phyloP scores from a whole-genome alignment of 2,329 filamentous ascomycete species.

The Mycosphaerella sp. region DNA sequence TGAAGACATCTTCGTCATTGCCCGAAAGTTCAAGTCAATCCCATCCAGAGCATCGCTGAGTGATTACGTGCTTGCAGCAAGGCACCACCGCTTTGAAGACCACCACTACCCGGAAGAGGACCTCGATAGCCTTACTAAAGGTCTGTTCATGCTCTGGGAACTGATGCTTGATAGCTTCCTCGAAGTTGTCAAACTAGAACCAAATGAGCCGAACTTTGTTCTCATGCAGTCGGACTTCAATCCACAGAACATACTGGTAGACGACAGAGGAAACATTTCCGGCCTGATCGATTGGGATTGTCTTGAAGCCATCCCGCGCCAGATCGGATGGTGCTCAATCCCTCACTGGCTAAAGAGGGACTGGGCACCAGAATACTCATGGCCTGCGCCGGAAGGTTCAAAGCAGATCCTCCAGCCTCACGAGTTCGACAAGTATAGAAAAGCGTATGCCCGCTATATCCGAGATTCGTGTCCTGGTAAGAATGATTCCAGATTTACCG shows the following conservation, averaged over 20 bases:
- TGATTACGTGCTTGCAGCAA: slow-evolving; percentile 11
- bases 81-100: slow-evolving; percentile 9
- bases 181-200: slow-evolving; percentile 7
- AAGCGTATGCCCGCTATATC: slow-evolving; percentile 16
- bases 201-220: slow-evolving; percentile 15
- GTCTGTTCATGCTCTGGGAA: slow-evolving; percentile 14
- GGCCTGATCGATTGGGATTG: slow-evolving; percentile 23
- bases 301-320: slow-evolving; percentile 16
- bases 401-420: slow-evolving; percentile 9
- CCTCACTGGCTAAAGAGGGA: slow-evolving; percentile 18
- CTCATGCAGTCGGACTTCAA: slow-evolving; percentile 23
- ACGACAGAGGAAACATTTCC: slow-evolving; percentile 12
- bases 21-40: slow-evolving; percentile 10
- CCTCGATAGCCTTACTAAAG: slow-evolving; percentile 3
- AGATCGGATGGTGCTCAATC: slow-evolving; percentile 16
- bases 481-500: slow-evolving; percentile 14
- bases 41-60: slow-evolving; percentile 9
- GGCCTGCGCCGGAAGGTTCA: slow-evolving; percentile 7
- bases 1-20: slow-evolving; percentile 14
- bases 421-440: slow-evolving; percentile 16
- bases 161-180: slow-evolving; percentile 18
- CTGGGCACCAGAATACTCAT: slow-evolving; percentile 15
- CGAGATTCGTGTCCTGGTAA: slow-evolving; percentile 11
- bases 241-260: slow-evolving; percentile 19
- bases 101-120: slow-evolving; percentile 4